Evolutionary conservation across 73 alveolate species (phyloP).

Genomic region (Paramecium tetraurelia): DNA sequence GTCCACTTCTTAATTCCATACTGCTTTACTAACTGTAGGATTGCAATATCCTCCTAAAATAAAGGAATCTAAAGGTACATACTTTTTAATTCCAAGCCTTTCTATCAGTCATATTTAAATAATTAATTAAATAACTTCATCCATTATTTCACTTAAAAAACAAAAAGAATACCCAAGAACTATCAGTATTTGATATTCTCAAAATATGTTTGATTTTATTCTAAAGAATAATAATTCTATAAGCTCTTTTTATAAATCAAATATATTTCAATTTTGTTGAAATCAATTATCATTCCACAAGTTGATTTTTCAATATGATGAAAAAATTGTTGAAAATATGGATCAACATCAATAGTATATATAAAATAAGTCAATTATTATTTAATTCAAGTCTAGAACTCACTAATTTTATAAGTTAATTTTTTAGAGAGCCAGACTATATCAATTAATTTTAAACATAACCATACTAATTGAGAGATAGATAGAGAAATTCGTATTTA

Average conservation of each 20-base stretch:
- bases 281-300: neutral
- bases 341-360: too few relatives aligned
- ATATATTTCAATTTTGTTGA: neutral
- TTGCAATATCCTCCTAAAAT: slow-evolving; percentile 81
- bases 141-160: neutral
- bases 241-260: neutral
- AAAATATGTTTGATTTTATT: neutral
- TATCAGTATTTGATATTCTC: neutral
- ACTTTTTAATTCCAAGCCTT: slow-evolving; percentile 54
- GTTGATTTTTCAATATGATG: too few relatives aligned
- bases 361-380: neutral
- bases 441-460: too few relatives aligned
- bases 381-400: too few relatives aligned
- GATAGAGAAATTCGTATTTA: too few relatives aligned
- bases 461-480: too few relatives aligned
- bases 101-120: slow-evolving; percentile 49
- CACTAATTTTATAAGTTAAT: too few relatives aligned
- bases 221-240: neutral
- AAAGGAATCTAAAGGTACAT: neutral
- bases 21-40: slow-evolving; percentile 70
- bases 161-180: neutral
- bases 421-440: too few relatives aligned
- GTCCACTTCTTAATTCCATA: slow-evolving; percentile 89
- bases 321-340: too few relatives aligned
- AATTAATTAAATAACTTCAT: neutral